Base-by-base conservation (phyloP, 306 rosid genomes). In the Urtica urens region DNA sequence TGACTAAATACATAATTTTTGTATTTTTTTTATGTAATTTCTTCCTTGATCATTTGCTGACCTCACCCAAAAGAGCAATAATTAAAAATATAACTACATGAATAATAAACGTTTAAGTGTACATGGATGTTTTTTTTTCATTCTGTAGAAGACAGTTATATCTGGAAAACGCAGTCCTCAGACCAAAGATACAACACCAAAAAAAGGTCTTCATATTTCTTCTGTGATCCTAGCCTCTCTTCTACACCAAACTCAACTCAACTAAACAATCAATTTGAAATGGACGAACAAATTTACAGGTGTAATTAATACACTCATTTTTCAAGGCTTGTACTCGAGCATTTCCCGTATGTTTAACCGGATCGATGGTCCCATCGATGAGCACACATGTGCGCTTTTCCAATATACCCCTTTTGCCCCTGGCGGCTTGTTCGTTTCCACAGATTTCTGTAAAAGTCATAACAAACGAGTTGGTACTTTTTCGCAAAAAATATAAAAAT, bases 391-490 rank as follows among this genome's bases (percentile, higher is more conserved):
- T 0, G 94, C 92, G 41, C 99, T 90, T 60, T 81, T 90, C 99
- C 99, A 90, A 72, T 79, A 92, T 38, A 92, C 93, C 10, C 99
- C 99, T 60, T 84, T 90, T 0, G 97, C 97, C 22, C 97, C 97
- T 0, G 92, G 22, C 21, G 97, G 97, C 68, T 92, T 92, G 57
- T 92, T 92, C 30, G 87, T 35, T 50, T 92, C 99, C 23, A 92
- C 68, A 2, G 99, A 92, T 85, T 68, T 92, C 99, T 92, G 93
- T 40, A 58, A 46, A 3, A 44, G 23, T 44, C 39, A 26, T 5
- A 14, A n/a, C n/a, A n/a, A 0, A 28, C 14, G 10, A 40, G 22
- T 45, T 15, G 10, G 4, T 35, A 28, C 4, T 10, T 28, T 4
- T 4, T 35, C 5, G n/a, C n/a, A n/a, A n/a, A 35, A 34, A 19